These are phyloP conservation scores for Lecanosticta acicola DNA, from an alignment of 2,329 filamentous ascomycete genomes.

Conservation along the genomic window DNA sequence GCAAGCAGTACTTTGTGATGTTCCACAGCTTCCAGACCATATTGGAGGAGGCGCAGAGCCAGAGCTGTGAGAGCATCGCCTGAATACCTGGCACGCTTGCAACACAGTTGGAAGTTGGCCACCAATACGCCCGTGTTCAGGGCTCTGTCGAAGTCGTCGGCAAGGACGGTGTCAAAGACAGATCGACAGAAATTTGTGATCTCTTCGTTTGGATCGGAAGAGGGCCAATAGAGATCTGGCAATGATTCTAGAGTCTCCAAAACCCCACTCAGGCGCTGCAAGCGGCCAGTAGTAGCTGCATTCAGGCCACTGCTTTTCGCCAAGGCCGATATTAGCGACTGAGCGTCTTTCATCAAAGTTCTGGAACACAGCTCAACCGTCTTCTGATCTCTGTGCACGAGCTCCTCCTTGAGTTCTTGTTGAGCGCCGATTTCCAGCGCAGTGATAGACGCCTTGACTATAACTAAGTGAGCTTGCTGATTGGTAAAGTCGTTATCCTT, in stretches of 20 bases:
- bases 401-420: background rate
- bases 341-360: background rate
- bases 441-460: background rate
- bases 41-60: constrained; percentile 1
- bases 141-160: too few relatives aligned
- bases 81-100: background rate
- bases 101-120: constrained; percentile 3
- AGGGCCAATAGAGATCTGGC: too few relatives aligned
- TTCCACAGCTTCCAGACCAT: background rate
- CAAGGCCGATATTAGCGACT: background rate
- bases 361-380: background rate
- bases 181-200: too few relatives aligned
- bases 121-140: too few relatives aligned
- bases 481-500: background rate
- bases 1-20: constrained; percentile 2
- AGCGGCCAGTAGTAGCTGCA: too few relatives aligned
- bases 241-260: too few relatives aligned
- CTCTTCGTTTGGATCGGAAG: too few relatives aligned
- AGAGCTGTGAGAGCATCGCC: background rate
- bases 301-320: background rate
- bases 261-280: too few relatives aligned
- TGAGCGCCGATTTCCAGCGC: background rate
- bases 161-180: too few relatives aligned
- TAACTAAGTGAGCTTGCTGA: background rate
- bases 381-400: background rate